Base-by-base conservation (phyloP, 495 filamentous ascomycete genomes). In the Glutinoglossum americanum region DNA sequence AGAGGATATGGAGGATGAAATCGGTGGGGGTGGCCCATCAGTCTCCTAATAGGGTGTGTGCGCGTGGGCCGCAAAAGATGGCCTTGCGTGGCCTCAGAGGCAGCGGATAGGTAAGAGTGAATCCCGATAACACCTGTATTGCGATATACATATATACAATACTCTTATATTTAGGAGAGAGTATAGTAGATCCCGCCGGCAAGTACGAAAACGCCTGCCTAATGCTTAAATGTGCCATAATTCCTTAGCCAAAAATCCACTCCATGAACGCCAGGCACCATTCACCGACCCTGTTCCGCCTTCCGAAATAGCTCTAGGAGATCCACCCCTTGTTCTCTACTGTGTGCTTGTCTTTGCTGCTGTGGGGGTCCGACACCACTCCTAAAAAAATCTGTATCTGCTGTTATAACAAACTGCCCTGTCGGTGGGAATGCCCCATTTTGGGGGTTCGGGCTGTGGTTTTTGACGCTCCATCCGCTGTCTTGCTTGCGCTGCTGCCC, bases 401-500 rank as follows among this genome's bases (percentile, higher is more conserved):
- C 41, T 3, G 6, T 57, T 5, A 33, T 15, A 8, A 15, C 21
- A 48, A 61, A 61, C 23, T 60, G 60, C 19, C 41, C 21, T 15
- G 17, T 21, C 15, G 39, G 23, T 30, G 54, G 37, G n/a, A 35
- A 44, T 17, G 3, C 41, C 7, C 49, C 49, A 15, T 53, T 15
- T 19, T 23, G 25, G 19, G 30, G 25, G 2, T 17, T 28, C 26
- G 70, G 54, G 61, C 71, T 69, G 61, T 77, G 69, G 41, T 72
- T 72, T 25, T 67, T 68, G 11, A 74, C 69, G 60, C 70, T 75
- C 71, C 72, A 76, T 10, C 61, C 74, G 59, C 74, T 70, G 62
- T 79, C 75, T 51, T 74, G 67, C 19, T 70, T 69, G 23, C 74
- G 68, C 62, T 79, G 75, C 59, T 76, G 74, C 7, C 74, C 75